Conservation (phyloP, 805 yeast species). For the Lachancea lanzarotensis region DNA sequence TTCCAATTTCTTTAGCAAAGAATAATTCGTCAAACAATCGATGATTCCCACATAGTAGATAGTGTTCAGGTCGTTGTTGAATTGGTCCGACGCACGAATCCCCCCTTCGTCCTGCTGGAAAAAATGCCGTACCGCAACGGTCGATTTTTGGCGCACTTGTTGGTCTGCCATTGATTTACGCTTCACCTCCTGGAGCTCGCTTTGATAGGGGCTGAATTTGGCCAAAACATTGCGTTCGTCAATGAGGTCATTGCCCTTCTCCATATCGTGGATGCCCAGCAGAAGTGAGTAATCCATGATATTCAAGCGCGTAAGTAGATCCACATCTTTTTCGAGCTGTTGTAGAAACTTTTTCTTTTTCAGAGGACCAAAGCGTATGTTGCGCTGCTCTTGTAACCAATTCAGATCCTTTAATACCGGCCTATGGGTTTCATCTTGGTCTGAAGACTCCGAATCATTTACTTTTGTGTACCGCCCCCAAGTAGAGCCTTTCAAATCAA, state of each 20-base stretch:
- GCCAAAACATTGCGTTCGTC: conserved; percentile 9
- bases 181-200: conserved; percentile 16
- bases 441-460: conserved; percentile 10
- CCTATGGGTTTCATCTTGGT: conserved; percentile 19
- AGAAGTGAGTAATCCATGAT: conserved; percentile 94
- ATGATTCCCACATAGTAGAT: conserved; percentile 90
- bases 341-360: conserved; percentile 52
- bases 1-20: conserved; percentile 67
- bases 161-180: conserved; percentile 24
- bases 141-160: conserved; percentile 20
- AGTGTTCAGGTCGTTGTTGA: conserved; percentile 47
- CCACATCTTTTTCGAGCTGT: conserved; percentile 73
- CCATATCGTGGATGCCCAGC: conserved; percentile 78
- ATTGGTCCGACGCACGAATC: conserved; percentile 55
- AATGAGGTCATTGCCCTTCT: conserved; percentile 43
- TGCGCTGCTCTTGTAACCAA: conserved; percentile 65
- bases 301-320: conserved; percentile 62
- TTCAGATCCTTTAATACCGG: conserved; percentile 79
- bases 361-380: conserved; percentile 68
- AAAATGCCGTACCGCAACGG: conserved; percentile 28
- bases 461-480: conserved; percentile 62
- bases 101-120: conserved; percentile 86
- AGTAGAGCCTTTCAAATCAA: conserved; percentile 90
- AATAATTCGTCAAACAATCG: conserved; percentile 83
- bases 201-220: conserved; percentile 25